These are phyloP conservation scores for Hyaloscypha variabilis DNA, from an alignment of 495 filamentous ascomycete genomes.

Conservation along the genomic window DNA sequence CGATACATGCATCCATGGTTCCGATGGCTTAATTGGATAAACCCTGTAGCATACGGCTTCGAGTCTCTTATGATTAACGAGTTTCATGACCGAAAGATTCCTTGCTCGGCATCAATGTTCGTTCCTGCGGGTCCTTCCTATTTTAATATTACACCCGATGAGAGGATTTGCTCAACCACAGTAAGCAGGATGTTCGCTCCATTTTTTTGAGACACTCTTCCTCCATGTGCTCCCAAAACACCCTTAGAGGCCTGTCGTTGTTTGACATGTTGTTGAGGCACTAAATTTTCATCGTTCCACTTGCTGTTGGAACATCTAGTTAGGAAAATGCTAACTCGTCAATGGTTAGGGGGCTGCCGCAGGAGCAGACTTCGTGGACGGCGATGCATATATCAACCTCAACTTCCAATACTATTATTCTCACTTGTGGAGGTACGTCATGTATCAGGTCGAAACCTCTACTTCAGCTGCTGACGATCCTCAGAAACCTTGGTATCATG, in stretches of 20 bases:
- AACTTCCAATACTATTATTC: constrained; percentile 57
- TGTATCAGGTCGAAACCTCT: not conserved
- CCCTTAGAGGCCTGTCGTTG: too few species aligned
- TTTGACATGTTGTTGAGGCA: too few species aligned
- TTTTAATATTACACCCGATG: constrained; percentile 39
- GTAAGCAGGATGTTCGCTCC: too few species aligned
- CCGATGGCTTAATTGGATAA: constrained; percentile 84
- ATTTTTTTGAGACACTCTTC: too few species aligned
- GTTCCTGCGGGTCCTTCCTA: constrained; percentile 47
- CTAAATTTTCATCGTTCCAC: too few species aligned
- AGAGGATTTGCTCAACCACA: too few species aligned
- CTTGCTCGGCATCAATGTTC: constrained; percentile 61
- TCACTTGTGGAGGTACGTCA: constrained; percentile 43
- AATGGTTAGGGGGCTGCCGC: constrained; percentile 29
- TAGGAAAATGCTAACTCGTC: too few species aligned
- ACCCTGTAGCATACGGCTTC: constrained; percentile 86
- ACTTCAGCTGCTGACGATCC: not conserved
- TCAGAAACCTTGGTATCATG: constrained; percentile 65
- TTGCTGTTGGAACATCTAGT: too few species aligned
- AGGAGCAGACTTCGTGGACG: constrained; percentile 40
- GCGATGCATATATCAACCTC: constrained; percentile 64
- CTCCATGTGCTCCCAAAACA: too few species aligned
- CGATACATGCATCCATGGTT: constrained; percentile 75
- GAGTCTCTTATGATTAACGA: constrained; percentile 92
- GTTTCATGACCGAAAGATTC: constrained; percentile 51